Evolutionary conservation across 2,329 filamentous ascomycete species (phyloP).

Genomic region (Aspergillus fructus): DNA sequence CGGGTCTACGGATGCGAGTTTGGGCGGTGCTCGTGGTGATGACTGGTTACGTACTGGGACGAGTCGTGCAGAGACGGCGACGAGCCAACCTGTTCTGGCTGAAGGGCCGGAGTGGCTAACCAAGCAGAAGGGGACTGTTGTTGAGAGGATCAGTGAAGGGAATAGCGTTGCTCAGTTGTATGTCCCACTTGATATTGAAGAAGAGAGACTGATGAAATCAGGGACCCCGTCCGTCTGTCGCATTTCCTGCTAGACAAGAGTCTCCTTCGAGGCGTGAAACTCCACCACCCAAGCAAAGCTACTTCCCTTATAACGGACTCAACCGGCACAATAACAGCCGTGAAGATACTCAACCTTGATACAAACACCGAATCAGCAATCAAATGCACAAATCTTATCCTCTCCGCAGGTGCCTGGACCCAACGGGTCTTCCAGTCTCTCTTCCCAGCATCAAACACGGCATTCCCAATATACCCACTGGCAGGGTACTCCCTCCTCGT

Average conservation of each 20-base stretch:
- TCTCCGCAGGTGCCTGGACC: conserved; percentile 72
- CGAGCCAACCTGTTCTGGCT: conserved; percentile 34
- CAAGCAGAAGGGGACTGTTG: conserved; percentile 51
- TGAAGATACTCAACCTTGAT: conserved; percentile 50
- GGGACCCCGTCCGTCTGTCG: conserved; percentile 66
- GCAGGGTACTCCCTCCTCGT: conserved; percentile 73
- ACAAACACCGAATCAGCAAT: conserved; percentile 38
- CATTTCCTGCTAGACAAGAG: conserved; percentile 63
- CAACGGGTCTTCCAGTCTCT: conserved; percentile 62
- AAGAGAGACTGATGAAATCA: conserved; percentile 25
- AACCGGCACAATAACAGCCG: conserved; percentile 50
- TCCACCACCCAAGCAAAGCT: conserved; percentile 65
- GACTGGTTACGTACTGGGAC: conserved; percentile 68
- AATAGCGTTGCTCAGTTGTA: conserved; percentile 65
- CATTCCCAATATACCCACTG: conserved; percentile 60
- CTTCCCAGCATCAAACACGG: conserved; percentile 57
- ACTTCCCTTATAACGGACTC: conserved; percentile 54
- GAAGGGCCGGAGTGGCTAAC: conserved; percentile 60
- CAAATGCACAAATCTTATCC: conserved; percentile 63
- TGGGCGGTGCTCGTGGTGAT: conserved; percentile 50
- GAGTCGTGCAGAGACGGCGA: conserved; percentile 58
- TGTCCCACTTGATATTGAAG: conserved; percentile 26
- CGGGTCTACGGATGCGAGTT: conserved; percentile 37
- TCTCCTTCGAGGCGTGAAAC: conserved; percentile 58
- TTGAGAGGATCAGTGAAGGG: conserved; percentile 63